Conservation (phyloP, 306 rosid species). For the Ziziphus jujuba region DNA sequence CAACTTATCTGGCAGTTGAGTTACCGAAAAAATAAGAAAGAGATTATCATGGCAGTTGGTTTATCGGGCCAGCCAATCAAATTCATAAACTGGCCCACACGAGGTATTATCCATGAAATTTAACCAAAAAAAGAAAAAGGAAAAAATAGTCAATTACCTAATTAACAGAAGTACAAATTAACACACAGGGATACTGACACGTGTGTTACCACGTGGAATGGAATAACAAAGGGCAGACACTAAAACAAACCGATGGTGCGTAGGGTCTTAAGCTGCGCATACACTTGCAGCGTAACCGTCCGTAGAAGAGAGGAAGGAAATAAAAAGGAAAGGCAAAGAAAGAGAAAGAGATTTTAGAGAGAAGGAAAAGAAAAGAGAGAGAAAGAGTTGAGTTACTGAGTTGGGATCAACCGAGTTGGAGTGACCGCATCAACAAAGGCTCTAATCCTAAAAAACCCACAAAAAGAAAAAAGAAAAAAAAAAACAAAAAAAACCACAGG, state of each 20-base stretch:
- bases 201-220: neutral
- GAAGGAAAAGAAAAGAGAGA: slow-evolving; percentile 17
- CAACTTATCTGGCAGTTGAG: too few relatives aligned
- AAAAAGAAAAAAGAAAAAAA: neutral
- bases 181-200: slow-evolving; percentile 6
- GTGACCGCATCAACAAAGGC: slow-evolving; percentile 22
- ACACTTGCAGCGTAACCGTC: slow-evolving; percentile 54
- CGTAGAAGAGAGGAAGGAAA: slow-evolving; percentile 33
- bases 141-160: too few relatives aligned
- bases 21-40: too few relatives aligned
- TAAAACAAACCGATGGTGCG: slow-evolving; percentile 19
- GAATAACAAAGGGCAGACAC: neutral
- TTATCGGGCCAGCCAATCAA: too few relatives aligned
- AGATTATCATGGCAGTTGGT: too few relatives aligned
- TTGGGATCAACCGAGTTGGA: slow-evolving; percentile 16
- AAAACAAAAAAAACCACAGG: slow-evolving; percentile 28
- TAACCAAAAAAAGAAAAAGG: too few relatives aligned
- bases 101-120: too few relatives aligned
- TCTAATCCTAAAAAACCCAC: slow-evolving; percentile 17
- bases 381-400: slow-evolving; percentile 30
- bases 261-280: slow-evolving; percentile 38
- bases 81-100: too few relatives aligned
- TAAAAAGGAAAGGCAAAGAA: slow-evolving; percentile 14
- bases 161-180: too few relatives aligned
- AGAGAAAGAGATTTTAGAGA: slow-evolving; percentile 15